Conservation (phyloP, 164 flowering plant genomes). For the Magnolia sinica region DNA sequence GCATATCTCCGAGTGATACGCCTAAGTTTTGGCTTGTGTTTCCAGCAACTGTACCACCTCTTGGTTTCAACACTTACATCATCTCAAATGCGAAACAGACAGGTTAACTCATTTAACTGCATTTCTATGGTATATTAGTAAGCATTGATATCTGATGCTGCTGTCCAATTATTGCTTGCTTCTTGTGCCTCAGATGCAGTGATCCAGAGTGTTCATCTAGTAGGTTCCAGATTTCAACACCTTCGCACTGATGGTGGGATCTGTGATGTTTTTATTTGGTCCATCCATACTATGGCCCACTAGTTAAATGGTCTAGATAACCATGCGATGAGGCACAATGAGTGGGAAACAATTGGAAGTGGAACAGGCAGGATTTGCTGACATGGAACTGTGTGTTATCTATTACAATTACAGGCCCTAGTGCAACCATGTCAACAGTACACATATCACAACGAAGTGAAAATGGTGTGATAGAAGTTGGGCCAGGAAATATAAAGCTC, state of each 20-base stretch:
- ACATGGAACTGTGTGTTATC: not conserved
- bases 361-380: not conserved
- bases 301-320: too few relatives aligned
- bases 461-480: slow-evolving; percentile 52
- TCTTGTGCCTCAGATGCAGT: not conserved
- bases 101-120: slow-evolving; percentile 33
- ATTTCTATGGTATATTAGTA: not conserved
- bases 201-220: not conserved
- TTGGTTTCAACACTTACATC: slow-evolving; percentile 78
- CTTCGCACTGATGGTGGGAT: not conserved
- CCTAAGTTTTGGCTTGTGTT: slow-evolving; percentile 83
- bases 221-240: not conserved
- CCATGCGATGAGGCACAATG: too few relatives aligned
- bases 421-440: slow-evolving; percentile 37
- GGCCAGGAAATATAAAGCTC: slow-evolving; percentile 74
- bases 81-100: slow-evolving; percentile 44
- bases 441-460: slow-evolving; percentile 30
- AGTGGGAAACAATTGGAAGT: too few relatives aligned
- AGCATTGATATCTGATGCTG: not conserved
- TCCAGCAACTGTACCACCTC: slow-evolving; percentile 73
- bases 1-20: slow-evolving; percentile 36
- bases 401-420: slow-evolving; percentile 35
- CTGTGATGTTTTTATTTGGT: not conserved
- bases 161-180: not conserved
- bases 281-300: too few relatives aligned